Base-by-base conservation (phyloP, 176 grass and related monocot genomes). In the Tuctoria greenei region DNA sequence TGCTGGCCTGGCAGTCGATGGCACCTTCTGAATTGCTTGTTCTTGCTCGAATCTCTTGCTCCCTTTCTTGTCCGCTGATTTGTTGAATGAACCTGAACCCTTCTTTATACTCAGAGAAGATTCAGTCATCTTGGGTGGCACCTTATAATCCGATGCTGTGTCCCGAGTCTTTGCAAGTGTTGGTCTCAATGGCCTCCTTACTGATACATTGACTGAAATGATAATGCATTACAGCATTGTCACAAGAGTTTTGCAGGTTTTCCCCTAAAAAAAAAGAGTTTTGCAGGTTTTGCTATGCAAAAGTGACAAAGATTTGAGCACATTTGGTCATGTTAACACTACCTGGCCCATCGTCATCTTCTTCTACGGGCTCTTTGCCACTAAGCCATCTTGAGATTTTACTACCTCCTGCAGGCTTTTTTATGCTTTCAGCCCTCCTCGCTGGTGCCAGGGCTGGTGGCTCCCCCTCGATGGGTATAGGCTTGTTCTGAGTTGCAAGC, bases 371-470 rank as follows among this genome's bases (percentile, higher is more conserved):
- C 73, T 87, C 86, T 72, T 87, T 88, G 58, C 67, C 75, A 68
- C 84, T 88, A 16, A 92, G 69, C 95, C 91, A 92, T 67, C 84
- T 94, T 42, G 87, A 77, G 34, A 92, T 69, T 76, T 88, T 92
- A 46, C 79, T 87, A 56, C 84, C 82, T 31, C 50, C 86, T 70
- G 79, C 66, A 41, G 83, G 73, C 15, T 47, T 97, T 45, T 81
- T 92, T 45, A 81, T 73, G 79, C 78, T 86, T 64, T 86, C 84
- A 71, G 39, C 80, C 49, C 40, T 86, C 60, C 63, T 84, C 36
- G 23, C 66, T 52, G 43, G 42, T 3, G 42, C 41, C 28, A 23
- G 66, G 14, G 69, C 35, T 25, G 57, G 36, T 25, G 82, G 59
- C 0, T 5, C 76, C 21, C 9, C 68, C 15, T 55, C 41, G 2